Evolutionary conservation across 441 rosid species (phyloP), one percentile per base, ranked within the genome.

Genomic region (Euphorbia schlechtendalii): DNA sequence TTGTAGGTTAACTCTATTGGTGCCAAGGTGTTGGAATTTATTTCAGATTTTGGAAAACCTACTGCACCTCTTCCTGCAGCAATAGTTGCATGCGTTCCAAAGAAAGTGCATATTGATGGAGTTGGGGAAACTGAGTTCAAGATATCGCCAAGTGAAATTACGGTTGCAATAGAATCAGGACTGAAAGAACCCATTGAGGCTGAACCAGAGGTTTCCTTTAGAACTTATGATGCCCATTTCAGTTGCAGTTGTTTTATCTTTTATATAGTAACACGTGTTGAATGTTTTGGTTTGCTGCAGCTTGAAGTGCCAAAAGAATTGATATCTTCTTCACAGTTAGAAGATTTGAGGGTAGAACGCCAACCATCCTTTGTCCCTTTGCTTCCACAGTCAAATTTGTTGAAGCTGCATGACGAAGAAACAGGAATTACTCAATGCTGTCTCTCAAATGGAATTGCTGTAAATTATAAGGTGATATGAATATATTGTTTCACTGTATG

Each of bases 251-350:
- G 52, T 72, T 51, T 61, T 58, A 34, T 73, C 46, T 70, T 61
- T 64, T 14, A 3, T 69, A 27, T 52, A 56, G 41, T 64, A 59
- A 25, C 54, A 30, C 14, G 30, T 30, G 24, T 36, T 65, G 43
- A 73, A 30, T 71, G 53, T 54, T 53, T 27, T 74, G 66, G 58
- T 51, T 86, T 76, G 18, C 59, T 55, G 38, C 90, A 92, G 99
- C 92, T 96, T 65, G 99, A 96, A 78, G 99, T 96, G 78, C 99
- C 99, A 55, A 88, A 84, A 73, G 98, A 87, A 72, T 74, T 96
- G 76, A 78, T 96, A 71, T 82, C 98, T 68, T 71, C 84, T 30
- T 68, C 75, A 64, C 82, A 90, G 77, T 77, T 96, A 68, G 79
- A 90, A 80, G 90, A 84, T 73, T 73, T 96, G 73, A 88, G 73